Evolutionary conservation across 345 rosid genomes (phyloP), one percentile per base, ranked within the genome.

Genomic region (Euphorbia pulcherrima): DNA sequence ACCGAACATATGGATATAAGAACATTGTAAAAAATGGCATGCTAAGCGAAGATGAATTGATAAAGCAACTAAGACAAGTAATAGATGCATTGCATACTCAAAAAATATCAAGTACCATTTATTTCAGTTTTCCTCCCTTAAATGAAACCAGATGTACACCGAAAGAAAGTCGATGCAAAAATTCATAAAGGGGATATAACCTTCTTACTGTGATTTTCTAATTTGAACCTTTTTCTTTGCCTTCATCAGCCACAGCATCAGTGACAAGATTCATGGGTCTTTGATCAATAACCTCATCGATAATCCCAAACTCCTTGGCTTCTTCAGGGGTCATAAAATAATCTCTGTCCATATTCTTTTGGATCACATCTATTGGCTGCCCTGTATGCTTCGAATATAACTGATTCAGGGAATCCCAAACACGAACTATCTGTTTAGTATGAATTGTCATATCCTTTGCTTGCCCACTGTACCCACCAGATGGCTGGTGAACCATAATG

Each of bases 401-500:
- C 18, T 72, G 86, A 82, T 92, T 92, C 70, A 95, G 81, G 0
- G 89, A 52, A 72, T 92, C 97, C 97, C 99, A 92, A 54, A 95
- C 81, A 47, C 93, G 88, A 74, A 95, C 89, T 58, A 95, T 95
- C 84, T 95, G 93, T 77, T 95, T 87, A 0, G 99, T 92, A 63
- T 92, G 97, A 72, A 92, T 94, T 5, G 90, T 86, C 79, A 95
- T 82, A 74, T 94, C 99, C 75, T 86, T 88, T 35, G 97, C 99
- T 82, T 94, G 99, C 10, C 97, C 97, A 21, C 91, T 86, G 71
- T 95, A 95, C 23, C 99, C 99, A 24, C 97, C 99, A 3, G 99
- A 95, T 59, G 99, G 99, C 79, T 95, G 98, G 74, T 92, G 99
- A 80, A 95, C 86, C 99, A 95, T 95, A 62, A 92, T 62, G 0